phyloP scores from a whole-genome alignment of 129 eudicot genomes.

The Lonicera japonica region DNA sequence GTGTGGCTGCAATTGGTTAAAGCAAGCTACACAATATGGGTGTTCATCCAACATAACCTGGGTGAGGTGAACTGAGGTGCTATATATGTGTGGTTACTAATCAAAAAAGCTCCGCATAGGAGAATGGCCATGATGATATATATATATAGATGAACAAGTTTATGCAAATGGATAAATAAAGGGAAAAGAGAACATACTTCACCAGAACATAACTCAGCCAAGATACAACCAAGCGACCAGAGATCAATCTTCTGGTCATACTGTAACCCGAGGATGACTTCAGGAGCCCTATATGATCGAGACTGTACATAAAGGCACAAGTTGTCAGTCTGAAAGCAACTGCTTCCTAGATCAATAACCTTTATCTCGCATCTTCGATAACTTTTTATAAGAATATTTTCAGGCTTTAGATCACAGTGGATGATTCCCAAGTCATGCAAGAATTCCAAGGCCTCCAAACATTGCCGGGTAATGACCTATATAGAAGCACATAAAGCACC shows the following conservation, averaged over 20 bases:
- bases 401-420: slow-evolving; percentile 97
- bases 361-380: slow-evolving; percentile 89
- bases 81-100: too few relatives aligned
- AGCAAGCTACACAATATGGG: too few relatives aligned
- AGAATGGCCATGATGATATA: too few relatives aligned
- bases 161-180: background rate
- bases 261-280: slow-evolving; percentile 84
- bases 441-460: slow-evolving; percentile 81
- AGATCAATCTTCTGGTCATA: slow-evolving; percentile 83
- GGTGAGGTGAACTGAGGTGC: too few relatives aligned
- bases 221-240: slow-evolving; percentile 95
- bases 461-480: slow-evolving; percentile 74
- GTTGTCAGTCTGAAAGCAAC: slow-evolving; percentile 74
- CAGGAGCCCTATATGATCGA: slow-evolving; percentile 98
- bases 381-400: slow-evolving; percentile 87
- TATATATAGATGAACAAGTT: background rate
- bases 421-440: slow-evolving; percentile 78
- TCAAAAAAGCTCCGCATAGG: too few relatives aligned
- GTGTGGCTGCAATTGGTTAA: too few relatives aligned
- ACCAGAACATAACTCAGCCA: slow-evolving; percentile 87
- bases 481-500: slow-evolving; percentile 3
- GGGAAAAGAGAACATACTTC: slow-evolving; percentile 42
- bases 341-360: slow-evolving; percentile 96
- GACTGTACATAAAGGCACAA: slow-evolving; percentile 87
- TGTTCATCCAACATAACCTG: too few relatives aligned